Conservation (phyloP, 805 yeast genomes). For the Myxozyma udenii region DNA sequence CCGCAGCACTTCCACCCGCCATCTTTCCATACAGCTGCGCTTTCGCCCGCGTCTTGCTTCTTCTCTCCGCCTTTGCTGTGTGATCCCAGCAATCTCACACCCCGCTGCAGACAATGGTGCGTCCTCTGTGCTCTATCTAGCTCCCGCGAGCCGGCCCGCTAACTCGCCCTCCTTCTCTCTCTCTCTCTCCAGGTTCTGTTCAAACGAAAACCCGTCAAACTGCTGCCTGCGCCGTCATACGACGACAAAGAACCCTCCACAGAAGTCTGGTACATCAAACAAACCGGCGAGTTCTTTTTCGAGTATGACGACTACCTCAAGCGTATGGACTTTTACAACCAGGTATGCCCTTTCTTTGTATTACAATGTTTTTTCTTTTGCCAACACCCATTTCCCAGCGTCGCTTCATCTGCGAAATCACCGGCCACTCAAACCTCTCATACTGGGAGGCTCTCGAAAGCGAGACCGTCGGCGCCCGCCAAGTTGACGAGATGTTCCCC, state of each 20-base stretch:
- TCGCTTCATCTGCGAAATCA: slow-evolving; percentile 91
- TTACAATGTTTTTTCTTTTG: background rate
- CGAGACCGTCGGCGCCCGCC: slow-evolving; percentile 45
- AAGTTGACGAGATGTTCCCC: slow-evolving; percentile 80
- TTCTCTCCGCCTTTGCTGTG: background rate
- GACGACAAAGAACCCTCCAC: slow-evolving; percentile 26
- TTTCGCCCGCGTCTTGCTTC: background rate
- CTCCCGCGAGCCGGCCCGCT: background rate
- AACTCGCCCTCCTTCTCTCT: background rate
- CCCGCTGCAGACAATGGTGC: no score
- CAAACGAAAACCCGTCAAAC: slow-evolving; percentile 39
- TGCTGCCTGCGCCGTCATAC: slow-evolving; percentile 29
- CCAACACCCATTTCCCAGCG: slow-evolving; percentile 36
- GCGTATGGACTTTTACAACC: slow-evolving; percentile 42
- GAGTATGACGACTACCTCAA: slow-evolving; percentile 71
- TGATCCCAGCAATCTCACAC: no score
- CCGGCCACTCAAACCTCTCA: slow-evolving; percentile 88
- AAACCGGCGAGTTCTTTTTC: slow-evolving; percentile 85
- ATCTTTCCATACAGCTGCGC: background rate
- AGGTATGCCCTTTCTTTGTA: slow-evolving; percentile 19
- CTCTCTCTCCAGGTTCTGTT: slow-evolving; percentile 38
- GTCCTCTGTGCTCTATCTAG: background rate
- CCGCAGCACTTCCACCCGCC: background rate
- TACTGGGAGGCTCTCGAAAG: slow-evolving; percentile 83
- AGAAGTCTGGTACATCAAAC: slow-evolving; percentile 76